These are phyloP conservation scores for Plasmodium gaboni DNA, from an alignment of 169 alveolate genomes.

Conservation along the genomic window DNA sequence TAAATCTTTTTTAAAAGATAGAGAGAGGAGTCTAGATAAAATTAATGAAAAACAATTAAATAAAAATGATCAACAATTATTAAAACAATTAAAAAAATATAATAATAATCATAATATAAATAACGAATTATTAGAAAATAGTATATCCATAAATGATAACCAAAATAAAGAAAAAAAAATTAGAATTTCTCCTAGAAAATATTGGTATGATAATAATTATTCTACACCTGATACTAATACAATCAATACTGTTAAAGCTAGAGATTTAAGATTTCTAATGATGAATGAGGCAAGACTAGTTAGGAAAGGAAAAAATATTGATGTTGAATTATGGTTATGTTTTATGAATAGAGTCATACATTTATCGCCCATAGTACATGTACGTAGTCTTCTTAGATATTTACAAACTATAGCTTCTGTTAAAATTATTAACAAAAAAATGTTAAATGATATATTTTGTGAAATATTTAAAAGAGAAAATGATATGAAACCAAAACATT, in stretches of 20 bases:
- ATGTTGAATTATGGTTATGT: slow-evolving; percentile 69
- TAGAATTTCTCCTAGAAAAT: slow-evolving; percentile 40
- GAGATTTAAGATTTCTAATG: slow-evolving; percentile 68
- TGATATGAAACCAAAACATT: slow-evolving; percentile 87
- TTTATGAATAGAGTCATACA: slow-evolving; percentile 76
- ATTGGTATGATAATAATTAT: slow-evolving; percentile 38
- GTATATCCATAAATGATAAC: neutral
- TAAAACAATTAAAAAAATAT: slow-evolving; percentile 28
- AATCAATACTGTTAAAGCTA: slow-evolving; percentile 27
- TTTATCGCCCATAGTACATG: slow-evolving; percentile 70
- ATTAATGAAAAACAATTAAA: slow-evolving; percentile 39
- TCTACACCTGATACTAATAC: slow-evolving; percentile 38
- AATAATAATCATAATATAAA: slow-evolving; percentile 17
- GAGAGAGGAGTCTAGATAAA: slow-evolving; percentile 65
- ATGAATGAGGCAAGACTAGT: slow-evolving; percentile 72
- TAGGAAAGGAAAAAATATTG: slow-evolving; percentile 59
- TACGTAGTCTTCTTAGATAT: slow-evolving; percentile 81
- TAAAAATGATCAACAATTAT: slow-evolving; percentile 50
- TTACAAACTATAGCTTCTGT: slow-evolving; percentile 81
- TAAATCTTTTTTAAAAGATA: slow-evolving; percentile 61
- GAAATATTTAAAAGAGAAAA: slow-evolving; percentile 79
- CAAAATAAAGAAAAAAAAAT: slow-evolving; percentile 50
- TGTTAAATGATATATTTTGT: slow-evolving; percentile 61
- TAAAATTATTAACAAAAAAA: slow-evolving; percentile 71
- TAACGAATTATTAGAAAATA: slow-evolving; percentile 29